These are phyloP conservation scores for Aquilaria sinensis DNA, from an alignment of 345 rosid species.

Conservation along the genomic window DNA sequence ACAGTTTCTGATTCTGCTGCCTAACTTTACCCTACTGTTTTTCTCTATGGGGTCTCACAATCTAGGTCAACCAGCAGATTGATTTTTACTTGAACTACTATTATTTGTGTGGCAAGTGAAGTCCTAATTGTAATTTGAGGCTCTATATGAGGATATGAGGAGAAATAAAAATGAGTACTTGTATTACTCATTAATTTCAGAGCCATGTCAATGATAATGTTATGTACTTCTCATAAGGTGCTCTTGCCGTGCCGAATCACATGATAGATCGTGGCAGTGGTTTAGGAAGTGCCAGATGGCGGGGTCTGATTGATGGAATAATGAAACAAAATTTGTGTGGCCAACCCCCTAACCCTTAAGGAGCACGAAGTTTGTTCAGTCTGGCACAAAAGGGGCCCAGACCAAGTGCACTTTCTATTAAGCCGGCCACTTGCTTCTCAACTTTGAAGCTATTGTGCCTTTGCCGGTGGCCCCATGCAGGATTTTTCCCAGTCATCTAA, in stretches of 20 bases:
- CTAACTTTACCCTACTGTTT: conserved; percentile 6
- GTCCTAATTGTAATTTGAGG: conserved; percentile 1
- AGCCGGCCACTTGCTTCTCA: background rate
- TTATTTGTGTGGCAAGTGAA: background rate
- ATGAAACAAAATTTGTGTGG: background rate
- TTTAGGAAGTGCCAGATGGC: conserved; percentile 10
- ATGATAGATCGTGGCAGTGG: conserved; percentile 9
- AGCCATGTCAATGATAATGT: background rate
- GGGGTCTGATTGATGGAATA: background rate
- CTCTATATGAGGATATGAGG: conserved; percentile 1
- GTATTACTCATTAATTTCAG: background rate
- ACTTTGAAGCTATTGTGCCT: conserved; percentile 14
- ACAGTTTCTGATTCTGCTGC: background rate
- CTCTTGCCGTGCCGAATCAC: background rate
- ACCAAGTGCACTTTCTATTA: background rate
- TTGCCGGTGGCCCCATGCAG: conserved; percentile 20
- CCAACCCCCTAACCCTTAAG: too few species aligned
- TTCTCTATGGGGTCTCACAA: conserved; percentile 12
- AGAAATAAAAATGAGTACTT: background rate
- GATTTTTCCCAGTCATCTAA: background rate
- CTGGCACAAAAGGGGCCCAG: background rate
- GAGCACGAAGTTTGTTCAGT: conserved; percentile 5
- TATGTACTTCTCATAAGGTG: background rate
- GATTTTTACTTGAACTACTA: background rate
- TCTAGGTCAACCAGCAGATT: background rate